Percentiles rank a stretch among this genome's conserved stretches.
Conservation (phyloP, 768 basidiomycete species). For the Amanita rubescens region DNA sequence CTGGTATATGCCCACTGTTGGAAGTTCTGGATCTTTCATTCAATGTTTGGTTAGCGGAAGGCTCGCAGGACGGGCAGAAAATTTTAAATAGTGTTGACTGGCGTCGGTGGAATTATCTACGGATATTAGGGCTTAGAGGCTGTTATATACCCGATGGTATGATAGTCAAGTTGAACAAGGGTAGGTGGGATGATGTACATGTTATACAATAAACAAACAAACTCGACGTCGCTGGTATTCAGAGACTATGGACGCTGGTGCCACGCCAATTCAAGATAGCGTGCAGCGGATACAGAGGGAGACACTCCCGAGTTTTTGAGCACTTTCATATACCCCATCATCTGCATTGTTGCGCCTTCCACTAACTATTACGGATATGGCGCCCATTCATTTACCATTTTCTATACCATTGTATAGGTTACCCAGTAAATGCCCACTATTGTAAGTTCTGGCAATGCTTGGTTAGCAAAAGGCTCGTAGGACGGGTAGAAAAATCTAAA, state of each 20-base stretch:
- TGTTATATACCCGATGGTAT: conserved; percentile 41
- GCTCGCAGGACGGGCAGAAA: conserved; percentile 22
- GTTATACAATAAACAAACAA: conserved; percentile 42
- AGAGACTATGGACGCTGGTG: no score
- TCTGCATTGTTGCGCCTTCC: conserved; percentile 46
- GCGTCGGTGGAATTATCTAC: conserved; percentile 46
- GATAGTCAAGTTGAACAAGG: conserved; percentile 41
- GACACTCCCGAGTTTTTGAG: conserved; percentile 27
- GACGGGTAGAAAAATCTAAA: conserved; percentile 33
- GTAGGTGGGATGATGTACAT: conserved; percentile 59
- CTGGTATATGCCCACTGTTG: conserved; percentile 53
- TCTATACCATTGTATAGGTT: conserved; percentile 49
- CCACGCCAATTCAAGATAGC: conserved; percentile 80
- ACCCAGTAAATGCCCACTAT: conserved; percentile 51
- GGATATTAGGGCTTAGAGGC: conserved; percentile 47
- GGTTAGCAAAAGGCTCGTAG: conserved; percentile 25
- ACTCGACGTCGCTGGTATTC: no score
- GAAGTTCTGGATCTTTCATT: conserved; percentile 61
- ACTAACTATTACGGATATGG: conserved; percentile 56
- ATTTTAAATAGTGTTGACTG: conserved; percentile 49
- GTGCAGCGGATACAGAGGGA: conserved; percentile 58
- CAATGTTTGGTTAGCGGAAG: conserved; percentile 38
- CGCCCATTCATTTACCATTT: conserved; percentile 43
- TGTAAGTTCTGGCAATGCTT: conserved; percentile 52
- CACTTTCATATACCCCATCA: conserved; percentile 42